A percentile compares a stretch with the other conserved stretches of the same genome.
Evolutionary conservation across 805 yeast genomes (phyloP).

Genomic region (Komagataella phaffii): DNA sequence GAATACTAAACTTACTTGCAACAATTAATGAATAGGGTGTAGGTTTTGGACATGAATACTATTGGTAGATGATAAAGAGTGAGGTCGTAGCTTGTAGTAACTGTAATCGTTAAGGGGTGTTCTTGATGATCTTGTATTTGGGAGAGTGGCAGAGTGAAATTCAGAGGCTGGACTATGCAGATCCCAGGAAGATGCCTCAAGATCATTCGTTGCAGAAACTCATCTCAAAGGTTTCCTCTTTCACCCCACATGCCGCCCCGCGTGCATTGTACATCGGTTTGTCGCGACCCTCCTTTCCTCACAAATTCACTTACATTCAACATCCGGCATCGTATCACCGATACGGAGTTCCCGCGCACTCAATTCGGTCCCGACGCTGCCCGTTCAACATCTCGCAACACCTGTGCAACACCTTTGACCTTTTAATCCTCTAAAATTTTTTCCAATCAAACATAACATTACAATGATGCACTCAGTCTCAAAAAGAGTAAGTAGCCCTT

Average conservation of each 20-base stretch:
- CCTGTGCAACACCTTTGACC: background rate
- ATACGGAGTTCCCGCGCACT: background rate
- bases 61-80: background rate
- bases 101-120: background rate
- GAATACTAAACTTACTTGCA: slow-evolving; percentile 11
- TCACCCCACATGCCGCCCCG: background rate
- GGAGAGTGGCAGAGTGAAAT: background rate
- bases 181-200: background rate
- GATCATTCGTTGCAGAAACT: background rate
- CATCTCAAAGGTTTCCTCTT: background rate
- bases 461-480: slow-evolving; percentile 1
- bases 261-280: background rate
- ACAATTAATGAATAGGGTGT: background rate
- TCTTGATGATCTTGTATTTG: background rate
- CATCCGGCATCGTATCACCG: background rate
- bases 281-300: background rate
- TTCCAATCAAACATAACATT: background rate
- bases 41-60: background rate
- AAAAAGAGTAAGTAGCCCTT: slow-evolving; percentile 1
- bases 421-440: background rate
- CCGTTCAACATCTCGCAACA: background rate
- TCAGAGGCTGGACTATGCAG: background rate
- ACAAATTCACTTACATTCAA: background rate
- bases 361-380: background rate
- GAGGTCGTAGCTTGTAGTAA: background rate